Base-by-base conservation (phyloP, 2,329 filamentous ascomycete genomes). In the Aspergillus aculeatus region DNA sequence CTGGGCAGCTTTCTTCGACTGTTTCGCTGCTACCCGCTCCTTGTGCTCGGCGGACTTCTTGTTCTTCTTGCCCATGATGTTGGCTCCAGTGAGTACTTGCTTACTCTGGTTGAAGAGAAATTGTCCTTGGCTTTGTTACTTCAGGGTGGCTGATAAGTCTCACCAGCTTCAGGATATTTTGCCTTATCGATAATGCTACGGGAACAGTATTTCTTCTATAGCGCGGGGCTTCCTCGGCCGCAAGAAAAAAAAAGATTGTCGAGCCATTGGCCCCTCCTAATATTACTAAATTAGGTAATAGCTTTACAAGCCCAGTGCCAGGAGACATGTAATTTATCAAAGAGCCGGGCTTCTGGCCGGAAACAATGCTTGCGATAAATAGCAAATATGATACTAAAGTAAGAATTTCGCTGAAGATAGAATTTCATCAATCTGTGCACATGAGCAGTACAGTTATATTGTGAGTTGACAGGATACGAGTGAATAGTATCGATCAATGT, bases 1-100 rank as follows among this genome's bases (percentile, higher is more conserved):
- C 66, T 85, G 81, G 31, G 81, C 79, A 29, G 89, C 89, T 74
- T 96, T 96, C 76, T 90, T 95, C 72, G 90, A 89, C 75, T 95
- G 90, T 79, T 96, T 96, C n/a, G 82, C 81, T 4, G 83, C 82
- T 56, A 82, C 80, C 57, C 83, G 82, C 55, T 81, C 82, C 65
- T 84, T 84, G 66, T 83, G 80, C 66, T 83, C 81, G 12, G 84
- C 84, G 5, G 76, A 79, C 76, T 81, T 86, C 68, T 83, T 85
- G 67, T 83, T 82, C 65, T 83, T 86, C 54, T 77, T 78, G 48
- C 74, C 82, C 83, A 85, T 80, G 49, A 58, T 69, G 47, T 11
- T 29, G 21, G 14, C n/a, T 54, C 31, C 6, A 44, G 16, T 19
- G 14, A 19, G 16, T 9, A 7, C 16, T 7, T 12, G 16, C 38